These are phyloP conservation scores for Scutellaria barbata DNA, from an alignment of 257 asterid genomes.

Conservation along the genomic window DNA sequence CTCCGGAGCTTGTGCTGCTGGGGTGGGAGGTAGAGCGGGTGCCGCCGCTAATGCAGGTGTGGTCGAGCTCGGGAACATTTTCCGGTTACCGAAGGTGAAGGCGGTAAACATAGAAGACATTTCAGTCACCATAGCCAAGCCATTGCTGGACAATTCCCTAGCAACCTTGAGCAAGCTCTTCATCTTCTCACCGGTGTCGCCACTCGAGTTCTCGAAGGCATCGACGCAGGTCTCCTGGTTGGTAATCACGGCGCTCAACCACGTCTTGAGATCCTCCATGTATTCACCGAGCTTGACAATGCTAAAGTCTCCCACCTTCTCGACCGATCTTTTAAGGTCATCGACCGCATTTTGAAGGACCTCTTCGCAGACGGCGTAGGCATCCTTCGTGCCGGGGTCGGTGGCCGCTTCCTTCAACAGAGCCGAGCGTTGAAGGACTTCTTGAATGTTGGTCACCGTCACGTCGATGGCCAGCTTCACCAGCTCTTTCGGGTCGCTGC, in stretches of 20 bases:
- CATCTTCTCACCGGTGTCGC: slow-evolving; percentile 69
- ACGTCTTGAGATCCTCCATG: slow-evolving; percentile 51
- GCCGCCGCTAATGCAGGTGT: no score
- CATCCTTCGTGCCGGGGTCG: slow-evolving; percentile 56
- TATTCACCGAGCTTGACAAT: slow-evolving; percentile 28
- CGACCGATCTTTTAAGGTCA: slow-evolving; percentile 54
- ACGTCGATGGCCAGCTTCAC: slow-evolving; percentile 50
- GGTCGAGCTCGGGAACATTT: no score
- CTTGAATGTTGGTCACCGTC: slow-evolving; percentile 41
- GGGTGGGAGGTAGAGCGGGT: no score
- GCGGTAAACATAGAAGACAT: slow-evolving; percentile 21
- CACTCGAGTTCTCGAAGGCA: slow-evolving; percentile 68
- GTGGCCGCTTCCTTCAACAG: slow-evolving; percentile 49
- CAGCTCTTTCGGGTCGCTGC: slow-evolving; percentile 61
- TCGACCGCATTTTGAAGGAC: slow-evolving; percentile 56
- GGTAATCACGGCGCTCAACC: slow-evolving; percentile 71
- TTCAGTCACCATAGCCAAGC: slow-evolving; percentile 56
- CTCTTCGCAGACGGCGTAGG: slow-evolving; percentile 51
- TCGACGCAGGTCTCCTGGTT: slow-evolving; percentile 76
- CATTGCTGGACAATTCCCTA: slow-evolving; percentile 63
- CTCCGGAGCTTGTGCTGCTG: no score
- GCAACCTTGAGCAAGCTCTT: slow-evolving; percentile 46
- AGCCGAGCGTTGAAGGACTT: slow-evolving; percentile 44
- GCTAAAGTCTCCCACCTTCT: slow-evolving; percentile 38
- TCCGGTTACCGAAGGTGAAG: no score